Evolutionary conservation across 495 filamentous ascomycete species (phyloP).

Genomic region (Podospora pseudopauciseta): DNA sequence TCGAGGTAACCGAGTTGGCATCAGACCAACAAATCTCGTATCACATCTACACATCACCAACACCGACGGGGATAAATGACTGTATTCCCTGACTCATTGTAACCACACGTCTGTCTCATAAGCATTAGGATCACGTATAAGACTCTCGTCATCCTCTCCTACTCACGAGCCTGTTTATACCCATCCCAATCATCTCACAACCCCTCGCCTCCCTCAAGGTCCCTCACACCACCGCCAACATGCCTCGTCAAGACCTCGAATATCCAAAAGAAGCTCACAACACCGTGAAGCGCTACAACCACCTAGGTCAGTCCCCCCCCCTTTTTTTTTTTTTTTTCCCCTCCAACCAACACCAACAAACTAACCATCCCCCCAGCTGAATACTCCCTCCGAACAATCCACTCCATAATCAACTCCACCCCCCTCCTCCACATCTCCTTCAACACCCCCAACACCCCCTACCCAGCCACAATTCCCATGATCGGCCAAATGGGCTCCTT

Average conservation of each 20-base stretch:
- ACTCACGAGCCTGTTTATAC: neutral
- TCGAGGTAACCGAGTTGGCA: neutral
- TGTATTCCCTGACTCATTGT: neutral
- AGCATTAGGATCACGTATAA: neutral
- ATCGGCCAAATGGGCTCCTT: slow-evolving; percentile 80
- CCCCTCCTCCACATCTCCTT: slow-evolving; percentile 85
- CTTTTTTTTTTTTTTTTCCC: neutral
- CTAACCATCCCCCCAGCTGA: slow-evolving; percentile 47
- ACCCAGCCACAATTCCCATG: slow-evolving; percentile 81
- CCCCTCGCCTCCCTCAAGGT: neutral
- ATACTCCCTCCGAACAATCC: slow-evolving; percentile 74
- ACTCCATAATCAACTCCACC: slow-evolving; percentile 72
- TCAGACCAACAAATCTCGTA: neutral
- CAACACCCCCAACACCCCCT: slow-evolving; percentile 57
- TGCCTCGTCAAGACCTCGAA: slow-evolving; percentile 51
- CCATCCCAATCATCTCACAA: neutral
- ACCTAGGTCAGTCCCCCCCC: neutral
- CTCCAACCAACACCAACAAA: neutral
- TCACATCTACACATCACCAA: neutral
- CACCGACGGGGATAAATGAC: neutral
- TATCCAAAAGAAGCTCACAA: slow-evolving; percentile 66
- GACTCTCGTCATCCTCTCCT: neutral
- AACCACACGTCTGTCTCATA: neutral
- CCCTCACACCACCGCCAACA: slow-evolving; percentile 25
- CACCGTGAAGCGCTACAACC: slow-evolving; percentile 63